A percentile compares a stretch with the other conserved stretches of the same genome.
These are phyloP conservation scores for Botrytis fabae DNA, from an alignment of 2,329 filamentous ascomycete species.

Conservation along the genomic window DNA sequence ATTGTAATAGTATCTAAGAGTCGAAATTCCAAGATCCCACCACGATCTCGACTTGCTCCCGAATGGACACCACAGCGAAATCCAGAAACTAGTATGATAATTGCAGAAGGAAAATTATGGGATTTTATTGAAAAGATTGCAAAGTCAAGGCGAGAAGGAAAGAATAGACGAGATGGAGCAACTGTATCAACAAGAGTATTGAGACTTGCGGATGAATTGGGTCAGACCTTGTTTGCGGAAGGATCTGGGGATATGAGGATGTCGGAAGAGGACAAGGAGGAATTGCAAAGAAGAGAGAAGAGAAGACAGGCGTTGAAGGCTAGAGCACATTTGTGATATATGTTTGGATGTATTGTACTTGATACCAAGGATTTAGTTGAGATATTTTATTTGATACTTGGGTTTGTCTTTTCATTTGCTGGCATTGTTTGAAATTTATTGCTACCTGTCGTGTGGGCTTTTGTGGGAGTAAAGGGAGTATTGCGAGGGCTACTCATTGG, in stretches of 20 bases:
- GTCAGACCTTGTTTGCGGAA: conserved; percentile 66
- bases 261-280: conserved; percentile 52
- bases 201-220: conserved; percentile 71
- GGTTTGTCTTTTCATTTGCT: not conserved
- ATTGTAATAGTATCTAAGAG: conserved; percentile 74
- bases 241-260: conserved; percentile 44
- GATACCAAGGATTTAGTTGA: conserved; percentile 20
- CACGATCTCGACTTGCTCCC: conserved; percentile 66
- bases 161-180: conserved; percentile 90
- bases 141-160: conserved; percentile 80
- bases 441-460: not conserved
- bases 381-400: not conserved
- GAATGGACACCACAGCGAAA: conserved; percentile 75
- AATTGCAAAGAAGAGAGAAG: conserved; percentile 49
- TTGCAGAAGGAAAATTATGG: conserved; percentile 79
- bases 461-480: not conserved
- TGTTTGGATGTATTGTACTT: conserved; percentile 22
- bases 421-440: not conserved
- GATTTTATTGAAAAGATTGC: conserved; percentile 89
- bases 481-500: not conserved
- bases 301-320: conserved; percentile 51
- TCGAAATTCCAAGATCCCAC: conserved; percentile 61
- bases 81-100: conserved; percentile 57
- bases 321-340: conserved; percentile 50
- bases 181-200: conserved; percentile 84